Evolutionary conservation across 108 stramenopile genomes (phyloP), one percentile per base, ranked within the genome.

Genomic region (Skeletonema marinoi): DNA sequence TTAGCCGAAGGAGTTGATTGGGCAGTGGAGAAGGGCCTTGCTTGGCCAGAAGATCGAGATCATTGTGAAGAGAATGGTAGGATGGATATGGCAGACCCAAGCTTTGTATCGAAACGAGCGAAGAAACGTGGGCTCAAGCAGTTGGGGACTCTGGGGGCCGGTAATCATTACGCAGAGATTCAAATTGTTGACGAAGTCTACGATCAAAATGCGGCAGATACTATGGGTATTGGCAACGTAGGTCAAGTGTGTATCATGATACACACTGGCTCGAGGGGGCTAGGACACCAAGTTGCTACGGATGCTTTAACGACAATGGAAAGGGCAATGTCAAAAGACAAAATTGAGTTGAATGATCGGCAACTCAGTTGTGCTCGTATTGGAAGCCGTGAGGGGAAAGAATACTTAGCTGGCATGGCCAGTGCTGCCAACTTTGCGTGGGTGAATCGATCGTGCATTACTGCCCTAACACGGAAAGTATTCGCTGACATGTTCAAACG

Each of bases 351-450:
- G 39, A 96, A 96, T 78, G 95, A 96, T 66, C 62, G 92, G 10
- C 95, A 96, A 73, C 85, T 96, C 2, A 90, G 92, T 46, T 94
- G 95, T 58, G 91, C 95, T 8, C 78, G 88, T 16, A 94, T 96
- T 51, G 36, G 67, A 6, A 87, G 86, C 73, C 58, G 75, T 29
- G 93, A 96, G 81, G 95, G 95, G 4, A 85, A 92, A 82, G 85
- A 92, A 46, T 96, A 94, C 77, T 70, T 96, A 48, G 73, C 71
- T 54, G 85, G 74, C 1, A 90, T 90, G 90, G 88, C 92, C 17
- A 88, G 92, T 6, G 95, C 95, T 6, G 95, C 95, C 5, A 96
- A 96, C 74, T 96, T 89, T 83, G 93, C 93, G 19, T 96, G 92
- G 92, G 93, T 93, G 4, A 96, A 96, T 75, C 84, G 95, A 50